phyloP scores from a whole-genome alignment of 163 green algal genomes.

The Chlamydomonas reinhardtii region DNA sequence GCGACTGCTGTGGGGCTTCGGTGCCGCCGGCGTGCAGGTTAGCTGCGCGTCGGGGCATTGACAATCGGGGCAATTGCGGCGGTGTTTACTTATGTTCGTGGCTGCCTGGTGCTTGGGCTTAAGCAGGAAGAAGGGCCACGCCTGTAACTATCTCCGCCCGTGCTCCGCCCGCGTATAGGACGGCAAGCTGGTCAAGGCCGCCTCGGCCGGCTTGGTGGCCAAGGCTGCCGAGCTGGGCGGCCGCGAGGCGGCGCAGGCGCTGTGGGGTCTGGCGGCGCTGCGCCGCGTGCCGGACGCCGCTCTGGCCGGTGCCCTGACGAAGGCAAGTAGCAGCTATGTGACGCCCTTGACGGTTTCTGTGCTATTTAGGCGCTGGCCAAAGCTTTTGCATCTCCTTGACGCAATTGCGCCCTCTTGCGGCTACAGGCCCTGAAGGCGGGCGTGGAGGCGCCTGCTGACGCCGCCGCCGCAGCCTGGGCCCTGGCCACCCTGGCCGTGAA shows the following conservation, averaged over 20 bases:
- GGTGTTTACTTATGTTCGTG: too few species aligned
- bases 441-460: constrained; percentile 27
- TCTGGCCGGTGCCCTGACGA: constrained; percentile 1
- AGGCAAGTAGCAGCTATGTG: not conserved
- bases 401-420: too few species aligned
- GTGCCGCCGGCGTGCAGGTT: constrained; percentile 57
- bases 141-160: too few species aligned
- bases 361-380: too few species aligned
- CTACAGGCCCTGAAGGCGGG: constrained; percentile 29
- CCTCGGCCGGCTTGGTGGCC: constrained; percentile 39
- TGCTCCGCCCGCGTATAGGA: constrained; percentile 21
- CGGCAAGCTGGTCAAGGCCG: constrained; percentile 54
- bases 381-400: too few species aligned
- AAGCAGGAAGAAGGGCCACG: too few species aligned
- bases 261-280: constrained; percentile 49
- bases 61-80: too few species aligned
- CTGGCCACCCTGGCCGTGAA: constrained; percentile 48
- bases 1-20: constrained; percentile 67
- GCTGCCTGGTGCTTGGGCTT: too few species aligned
- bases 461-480: constrained; percentile 34
- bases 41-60: not conserved
- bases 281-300: constrained; percentile 29
- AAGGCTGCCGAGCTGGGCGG: constrained; percentile 39
- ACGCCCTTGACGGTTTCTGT: too few species aligned
- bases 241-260: constrained; percentile 44